These are phyloP conservation scores for Trichoderma guizhouense DNA, from an alignment of 2,329 filamentous ascomycete species.

Conservation along the genomic window DNA sequence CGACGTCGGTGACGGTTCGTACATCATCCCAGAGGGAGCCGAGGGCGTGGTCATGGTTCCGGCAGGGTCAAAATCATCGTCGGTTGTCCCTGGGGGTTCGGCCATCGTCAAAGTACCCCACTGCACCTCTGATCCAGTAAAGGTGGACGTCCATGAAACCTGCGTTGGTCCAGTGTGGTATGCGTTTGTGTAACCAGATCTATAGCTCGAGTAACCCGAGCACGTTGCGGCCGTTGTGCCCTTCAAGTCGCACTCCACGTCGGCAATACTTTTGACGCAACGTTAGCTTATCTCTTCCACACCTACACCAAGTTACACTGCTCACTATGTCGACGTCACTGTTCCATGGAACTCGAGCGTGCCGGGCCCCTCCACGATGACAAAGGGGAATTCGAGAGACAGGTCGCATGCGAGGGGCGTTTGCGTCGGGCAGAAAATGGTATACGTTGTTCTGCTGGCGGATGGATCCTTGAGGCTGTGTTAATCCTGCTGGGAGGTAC, in stretches of 20 bases:
- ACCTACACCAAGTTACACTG: not conserved
- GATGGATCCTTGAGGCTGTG: constrained; percentile 32
- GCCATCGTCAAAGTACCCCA: constrained; percentile 46
- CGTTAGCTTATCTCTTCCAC: constrained; percentile 9
- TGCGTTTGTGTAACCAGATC: constrained; percentile 38
- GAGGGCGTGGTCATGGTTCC: constrained; percentile 22
- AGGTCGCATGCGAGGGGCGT: constrained; percentile 42
- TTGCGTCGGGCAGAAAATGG: constrained; percentile 46
- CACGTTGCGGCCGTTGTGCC: constrained; percentile 45
- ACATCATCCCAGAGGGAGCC: constrained; percentile 17
- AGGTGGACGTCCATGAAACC: constrained; percentile 44
- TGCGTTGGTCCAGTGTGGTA: constrained; percentile 42
- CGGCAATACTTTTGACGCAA: constrained; percentile 40
- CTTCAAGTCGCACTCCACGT: constrained; percentile 42
- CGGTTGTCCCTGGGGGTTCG: constrained; percentile 33
- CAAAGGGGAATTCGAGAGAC: constrained; percentile 45
- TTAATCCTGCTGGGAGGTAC: not conserved
- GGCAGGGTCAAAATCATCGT: constrained; percentile 27
- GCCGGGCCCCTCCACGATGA: constrained; percentile 44
- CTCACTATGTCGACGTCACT: constrained; percentile 43
- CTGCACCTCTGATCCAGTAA: constrained; percentile 39
- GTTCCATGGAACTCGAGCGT: constrained; percentile 45
- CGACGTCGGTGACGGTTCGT: constrained; percentile 13
- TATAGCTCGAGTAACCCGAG: constrained; percentile 47
- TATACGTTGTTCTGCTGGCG: constrained; percentile 42